Percentiles rank a stretch among this genome's conserved stretches.
These are phyloP conservation scores for Colletotrichum paranaense DNA, from an alignment of 2,329 filamentous ascomycete genomes.

Conservation along the genomic window DNA sequence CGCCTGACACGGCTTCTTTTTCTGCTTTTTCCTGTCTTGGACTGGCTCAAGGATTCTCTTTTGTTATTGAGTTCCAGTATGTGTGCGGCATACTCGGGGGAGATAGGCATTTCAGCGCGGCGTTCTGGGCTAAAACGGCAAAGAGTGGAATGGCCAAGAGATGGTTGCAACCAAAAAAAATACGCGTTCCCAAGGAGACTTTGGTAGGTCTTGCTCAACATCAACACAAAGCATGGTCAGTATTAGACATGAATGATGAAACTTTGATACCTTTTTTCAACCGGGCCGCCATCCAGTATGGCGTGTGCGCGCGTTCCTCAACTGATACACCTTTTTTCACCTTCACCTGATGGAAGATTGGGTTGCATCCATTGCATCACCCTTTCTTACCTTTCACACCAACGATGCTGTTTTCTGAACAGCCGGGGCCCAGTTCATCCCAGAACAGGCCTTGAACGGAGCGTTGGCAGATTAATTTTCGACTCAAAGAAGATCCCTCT, in stretches of 20 bases:
- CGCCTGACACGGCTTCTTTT: conserved; percentile 16
- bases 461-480: conserved; percentile 74
- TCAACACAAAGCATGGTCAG: conserved; percentile 23
- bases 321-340: conserved; percentile 12
- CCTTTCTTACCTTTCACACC: conserved; percentile 6
- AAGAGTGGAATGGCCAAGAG: conserved; percentile 28
- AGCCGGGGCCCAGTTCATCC: conserved; percentile 77
- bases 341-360: conserved; percentile 17
- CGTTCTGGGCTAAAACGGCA: conserved; percentile 38
- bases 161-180: conserved; percentile 37
- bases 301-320: conserved; percentile 8
- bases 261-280: conserved; percentile 33
- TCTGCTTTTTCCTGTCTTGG: conserved; percentile 18
- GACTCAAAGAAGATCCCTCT: conserved; percentile 53
- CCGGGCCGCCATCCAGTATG: conserved; percentile 26
- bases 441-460: conserved; percentile 83
- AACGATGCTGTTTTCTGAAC: conserved; percentile 81
- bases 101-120: conserved; percentile 46
- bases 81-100: conserved; percentile 31
- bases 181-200: conserved; percentile 21
- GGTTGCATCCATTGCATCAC: not conserved
- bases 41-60: conserved; percentile 15
- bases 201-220: conserved; percentile 18
- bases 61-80: conserved; percentile 14
- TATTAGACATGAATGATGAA: conserved; percentile 37